Conservation (phyloP, 306 rosid genomes). For the Begonia loranthoides region DNA sequence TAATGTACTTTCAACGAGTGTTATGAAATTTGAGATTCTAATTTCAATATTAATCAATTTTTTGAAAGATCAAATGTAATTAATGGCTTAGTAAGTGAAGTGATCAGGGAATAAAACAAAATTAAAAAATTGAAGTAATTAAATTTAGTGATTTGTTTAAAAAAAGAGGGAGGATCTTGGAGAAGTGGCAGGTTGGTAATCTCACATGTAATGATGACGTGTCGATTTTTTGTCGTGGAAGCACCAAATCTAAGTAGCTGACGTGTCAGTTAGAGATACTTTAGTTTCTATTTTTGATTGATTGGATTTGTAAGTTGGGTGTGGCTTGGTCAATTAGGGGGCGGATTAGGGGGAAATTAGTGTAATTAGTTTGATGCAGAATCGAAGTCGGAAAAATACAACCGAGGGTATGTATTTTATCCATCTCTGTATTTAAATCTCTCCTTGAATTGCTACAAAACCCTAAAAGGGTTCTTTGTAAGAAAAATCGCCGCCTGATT, state of each 20-base stretch:
- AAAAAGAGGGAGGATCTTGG: too few relatives aligned
- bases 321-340: constrained; percentile 44
- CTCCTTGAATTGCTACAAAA: constrained; percentile 43
- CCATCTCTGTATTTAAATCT: constrained; percentile 42
- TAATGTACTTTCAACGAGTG: too few relatives aligned
- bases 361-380: constrained; percentile 12
- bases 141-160: too few relatives aligned
- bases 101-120: too few relatives aligned
- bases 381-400: neutral
- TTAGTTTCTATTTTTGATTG: neutral
- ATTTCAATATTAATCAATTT: too few relatives aligned
- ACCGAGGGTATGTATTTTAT: neutral
- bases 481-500: constrained; percentile 73
- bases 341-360: constrained; percentile 18
- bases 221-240: neutral
- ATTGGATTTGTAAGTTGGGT: neutral
- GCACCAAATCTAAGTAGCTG: constrained; percentile 8
- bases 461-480: constrained; percentile 78
- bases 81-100: too few relatives aligned
- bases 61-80: too few relatives aligned
- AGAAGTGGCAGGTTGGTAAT: too few relatives aligned
- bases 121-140: too few relatives aligned
- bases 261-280: constrained; percentile 15
- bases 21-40: too few relatives aligned
- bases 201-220: too few relatives aligned